Conservation (phyloP, 805 yeast genomes). For the Wickerhamiella azymoides region DNA sequence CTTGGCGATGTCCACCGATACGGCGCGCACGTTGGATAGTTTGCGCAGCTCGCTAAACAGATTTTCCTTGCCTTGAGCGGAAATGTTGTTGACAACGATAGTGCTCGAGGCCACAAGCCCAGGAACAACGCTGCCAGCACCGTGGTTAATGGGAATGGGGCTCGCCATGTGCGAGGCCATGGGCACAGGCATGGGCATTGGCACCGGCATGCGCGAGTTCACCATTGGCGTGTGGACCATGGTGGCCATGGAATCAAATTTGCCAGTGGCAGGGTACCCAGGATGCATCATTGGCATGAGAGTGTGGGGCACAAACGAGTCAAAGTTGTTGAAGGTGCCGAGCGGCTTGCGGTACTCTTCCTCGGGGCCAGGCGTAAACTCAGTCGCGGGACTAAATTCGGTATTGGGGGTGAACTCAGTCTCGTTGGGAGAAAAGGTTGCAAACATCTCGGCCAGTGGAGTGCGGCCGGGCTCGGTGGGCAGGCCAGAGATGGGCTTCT, state of each 20-base stretch:
- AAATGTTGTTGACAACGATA: background rate
- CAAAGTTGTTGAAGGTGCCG: background rate
- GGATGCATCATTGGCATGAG: background rate
- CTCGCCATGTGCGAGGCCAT: too few species aligned
- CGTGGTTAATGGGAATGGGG: too few species aligned
- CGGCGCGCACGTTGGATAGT: background rate
- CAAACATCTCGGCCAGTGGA: background rate
- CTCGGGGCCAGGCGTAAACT: constrained; percentile 6
- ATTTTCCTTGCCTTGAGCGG: constrained; percentile 1
- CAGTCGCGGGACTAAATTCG: constrained; percentile 1
- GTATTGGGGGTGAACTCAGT: background rate
- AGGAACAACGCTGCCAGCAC: too few species aligned
- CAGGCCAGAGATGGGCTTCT: background rate
- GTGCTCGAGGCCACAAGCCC: constrained; percentile 3
- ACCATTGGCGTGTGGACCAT: background rate
- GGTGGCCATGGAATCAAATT: background rate
- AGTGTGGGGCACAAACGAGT: background rate
- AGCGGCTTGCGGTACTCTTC: background rate
- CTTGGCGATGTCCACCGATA: constrained; percentile 5
- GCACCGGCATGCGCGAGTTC: background rate
- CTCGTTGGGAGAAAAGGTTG: background rate
- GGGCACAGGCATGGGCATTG: background rate
- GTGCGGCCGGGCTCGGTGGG: background rate
- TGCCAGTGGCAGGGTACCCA: background rate
- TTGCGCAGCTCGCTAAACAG: background rate